Conservation (phyloP, 1,284 basidiomycete species). For the Nidula niveotomentosa region DNA sequence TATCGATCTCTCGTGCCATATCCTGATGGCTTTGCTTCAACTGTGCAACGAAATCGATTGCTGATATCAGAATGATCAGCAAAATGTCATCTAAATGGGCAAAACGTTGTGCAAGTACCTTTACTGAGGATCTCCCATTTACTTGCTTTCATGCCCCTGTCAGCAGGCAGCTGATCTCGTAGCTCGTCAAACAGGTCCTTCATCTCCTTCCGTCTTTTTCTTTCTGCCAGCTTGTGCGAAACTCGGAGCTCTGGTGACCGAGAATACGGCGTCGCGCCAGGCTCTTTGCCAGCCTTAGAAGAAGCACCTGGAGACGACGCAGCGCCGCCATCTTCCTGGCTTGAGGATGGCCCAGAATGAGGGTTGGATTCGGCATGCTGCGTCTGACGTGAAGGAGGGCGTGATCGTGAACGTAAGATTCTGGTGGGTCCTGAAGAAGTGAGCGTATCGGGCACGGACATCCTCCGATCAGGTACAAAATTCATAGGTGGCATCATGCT, state of each 20-base stretch:
- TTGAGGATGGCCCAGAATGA: constrained; percentile 31
- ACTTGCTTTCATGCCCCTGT: constrained; percentile 91
- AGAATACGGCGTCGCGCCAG: constrained; percentile 80
- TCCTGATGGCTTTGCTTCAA: constrained; percentile 77
- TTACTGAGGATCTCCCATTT: constrained; percentile 98
- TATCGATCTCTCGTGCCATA: constrained; percentile 76
- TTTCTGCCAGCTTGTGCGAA: constrained; percentile 92
- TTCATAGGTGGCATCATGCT: constrained; percentile 56
- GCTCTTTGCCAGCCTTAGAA: constrained; percentile 38
- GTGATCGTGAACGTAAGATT: constrained; percentile 63
- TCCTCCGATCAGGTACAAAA: constrained; percentile 65
- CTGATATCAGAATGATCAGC: constrained; percentile 36
- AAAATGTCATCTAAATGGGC: constrained; percentile 2
- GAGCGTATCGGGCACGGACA: constrained; percentile 68
- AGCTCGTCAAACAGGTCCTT: constrained; percentile 96
- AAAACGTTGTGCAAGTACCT: constrained; percentile 43
- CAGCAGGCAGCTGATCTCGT: constrained; percentile 85
- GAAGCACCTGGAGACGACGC: constrained; percentile 25
- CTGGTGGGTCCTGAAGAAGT: constrained; percentile 46
- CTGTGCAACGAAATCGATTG: constrained; percentile 83
- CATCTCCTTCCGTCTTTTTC: constrained; percentile 96
- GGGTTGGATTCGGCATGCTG: constrained; percentile 40
- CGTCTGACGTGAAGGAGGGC: constrained; percentile 66
- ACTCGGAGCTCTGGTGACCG: constrained; percentile 91
- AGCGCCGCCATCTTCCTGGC: constrained; percentile 37